Evolutionary conservation across 495 filamentous ascomycete species (phyloP).

Genomic region (Xylaria sp.): DNA sequence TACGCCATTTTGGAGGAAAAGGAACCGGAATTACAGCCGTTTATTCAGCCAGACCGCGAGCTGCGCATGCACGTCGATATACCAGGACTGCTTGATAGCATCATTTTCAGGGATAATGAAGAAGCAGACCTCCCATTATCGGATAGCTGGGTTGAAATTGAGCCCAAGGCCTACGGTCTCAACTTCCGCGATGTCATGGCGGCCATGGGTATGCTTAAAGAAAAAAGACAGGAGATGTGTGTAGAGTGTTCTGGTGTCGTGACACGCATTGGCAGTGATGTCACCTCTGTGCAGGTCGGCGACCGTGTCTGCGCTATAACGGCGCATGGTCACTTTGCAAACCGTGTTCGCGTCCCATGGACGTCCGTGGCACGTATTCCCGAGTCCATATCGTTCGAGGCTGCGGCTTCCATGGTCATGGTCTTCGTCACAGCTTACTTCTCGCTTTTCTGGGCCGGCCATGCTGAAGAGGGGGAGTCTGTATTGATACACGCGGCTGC

Average conservation of each 20-base stretch:
- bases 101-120: constrained; percentile 21
- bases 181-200: constrained; percentile 55
- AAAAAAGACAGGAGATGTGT: constrained; percentile 42
- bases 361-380: constrained; percentile 44
- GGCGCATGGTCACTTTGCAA: constrained; percentile 37
- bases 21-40: neutral
- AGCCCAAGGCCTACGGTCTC: neutral
- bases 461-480: constrained; percentile 52
- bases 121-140: constrained; percentile 30
- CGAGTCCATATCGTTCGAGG: constrained; percentile 53
- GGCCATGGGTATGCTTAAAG: constrained; percentile 55
- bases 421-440: constrained; percentile 62
- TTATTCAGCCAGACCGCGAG: neutral
- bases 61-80: neutral
- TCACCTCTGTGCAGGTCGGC: constrained; percentile 35
- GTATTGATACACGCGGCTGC: constrained; percentile 64
- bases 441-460: constrained; percentile 45
- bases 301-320: constrained; percentile 44
- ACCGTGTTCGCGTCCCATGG: constrained; percentile 27
- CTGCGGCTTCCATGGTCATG: constrained; percentile 58
- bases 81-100: neutral
- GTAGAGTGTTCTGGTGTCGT: constrained; percentile 55
- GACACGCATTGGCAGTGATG: constrained; percentile 56
- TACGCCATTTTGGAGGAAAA: neutral
- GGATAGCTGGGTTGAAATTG: constrained; percentile 18